These are phyloP conservation scores for Cladosporium austrohemisphaericum DNA, from an alignment of 2,329 filamentous ascomycete species.

Conservation along the genomic window DNA sequence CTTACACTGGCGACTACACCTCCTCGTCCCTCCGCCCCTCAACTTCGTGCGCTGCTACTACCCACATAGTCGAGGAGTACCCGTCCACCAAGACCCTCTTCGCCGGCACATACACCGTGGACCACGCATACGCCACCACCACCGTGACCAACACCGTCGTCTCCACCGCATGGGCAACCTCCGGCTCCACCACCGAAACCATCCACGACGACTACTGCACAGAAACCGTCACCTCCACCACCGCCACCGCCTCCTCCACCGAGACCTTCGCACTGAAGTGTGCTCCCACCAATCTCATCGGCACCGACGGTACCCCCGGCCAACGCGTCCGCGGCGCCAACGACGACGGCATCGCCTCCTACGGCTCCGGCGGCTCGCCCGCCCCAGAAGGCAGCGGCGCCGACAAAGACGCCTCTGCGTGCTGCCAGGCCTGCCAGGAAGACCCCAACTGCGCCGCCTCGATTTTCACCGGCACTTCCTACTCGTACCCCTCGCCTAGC, in stretches of 20 bases:
- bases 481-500: neutral
- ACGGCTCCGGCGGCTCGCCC: neutral
- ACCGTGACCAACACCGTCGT: neutral
- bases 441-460: conserved; percentile 1
- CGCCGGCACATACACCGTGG: neutral
- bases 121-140: neutral
- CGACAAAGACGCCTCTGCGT: conserved; percentile 9
- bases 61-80: neutral
- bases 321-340: neutral
- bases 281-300: neutral
- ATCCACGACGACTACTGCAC: neutral
- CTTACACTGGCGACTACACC: neutral
- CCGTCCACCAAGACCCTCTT: neutral
- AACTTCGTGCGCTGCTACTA: neutral
- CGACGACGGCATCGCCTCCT: conserved; percentile 1
- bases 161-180: neutral
- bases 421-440: conserved; percentile 11
- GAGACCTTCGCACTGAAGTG: neutral
- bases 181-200: neutral
- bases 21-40: neutral
- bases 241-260: neutral
- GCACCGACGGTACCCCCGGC: neutral
- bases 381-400: neutral
- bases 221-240: neutral
- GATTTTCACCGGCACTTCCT: neutral